Percentiles rank a stretch among this genome's conserved stretches.
Conservation (phyloP, 441 rosid genomes). For the Codiaeum variegatum region DNA sequence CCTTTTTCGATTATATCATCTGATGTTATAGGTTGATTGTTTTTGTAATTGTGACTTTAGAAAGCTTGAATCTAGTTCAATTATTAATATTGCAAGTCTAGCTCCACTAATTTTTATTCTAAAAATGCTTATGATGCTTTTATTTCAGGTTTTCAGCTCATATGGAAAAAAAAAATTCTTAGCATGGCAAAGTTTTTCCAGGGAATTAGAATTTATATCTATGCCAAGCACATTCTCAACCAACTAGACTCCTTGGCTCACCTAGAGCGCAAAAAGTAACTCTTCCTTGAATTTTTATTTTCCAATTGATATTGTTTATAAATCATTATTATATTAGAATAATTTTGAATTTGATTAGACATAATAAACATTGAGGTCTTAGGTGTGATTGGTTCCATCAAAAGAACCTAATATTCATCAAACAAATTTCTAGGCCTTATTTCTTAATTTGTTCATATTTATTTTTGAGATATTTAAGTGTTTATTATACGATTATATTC, state of each 20-base stretch:
- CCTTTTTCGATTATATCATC: slow-evolving; percentile 77
- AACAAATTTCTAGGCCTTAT: neutral
- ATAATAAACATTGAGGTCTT: neutral
- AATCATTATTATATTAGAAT: neutral
- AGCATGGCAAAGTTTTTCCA: slow-evolving; percentile 89
- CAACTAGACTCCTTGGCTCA: slow-evolving; percentile 80
- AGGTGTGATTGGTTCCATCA: neutral
- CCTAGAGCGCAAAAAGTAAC: slow-evolving; percentile 77
- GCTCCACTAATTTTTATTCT: slow-evolving; percentile 10
- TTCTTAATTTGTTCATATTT: no score
- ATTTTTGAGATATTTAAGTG: no score
- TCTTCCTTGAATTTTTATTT: slow-evolving; percentile 17
- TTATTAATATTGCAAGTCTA: neutral
- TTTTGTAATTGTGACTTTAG: slow-evolving; percentile 56
- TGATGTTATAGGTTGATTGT: slow-evolving; percentile 75
- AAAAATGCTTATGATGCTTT: slow-evolving; percentile 21
- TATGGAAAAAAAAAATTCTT: slow-evolving; percentile 63
- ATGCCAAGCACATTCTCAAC: slow-evolving; percentile 68
- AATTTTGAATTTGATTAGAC: neutral
- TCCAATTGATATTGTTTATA: neutral
- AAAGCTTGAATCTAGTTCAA: slow-evolving; percentile 54
- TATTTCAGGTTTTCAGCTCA: slow-evolving; percentile 56
- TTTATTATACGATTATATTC: no score
- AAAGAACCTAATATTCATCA: neutral
- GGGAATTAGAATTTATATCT: slow-evolving; percentile 82